Base-by-base conservation (phyloP, 2,329 filamentous ascomycete genomes). In the Paracamarosporium sp. region DNA sequence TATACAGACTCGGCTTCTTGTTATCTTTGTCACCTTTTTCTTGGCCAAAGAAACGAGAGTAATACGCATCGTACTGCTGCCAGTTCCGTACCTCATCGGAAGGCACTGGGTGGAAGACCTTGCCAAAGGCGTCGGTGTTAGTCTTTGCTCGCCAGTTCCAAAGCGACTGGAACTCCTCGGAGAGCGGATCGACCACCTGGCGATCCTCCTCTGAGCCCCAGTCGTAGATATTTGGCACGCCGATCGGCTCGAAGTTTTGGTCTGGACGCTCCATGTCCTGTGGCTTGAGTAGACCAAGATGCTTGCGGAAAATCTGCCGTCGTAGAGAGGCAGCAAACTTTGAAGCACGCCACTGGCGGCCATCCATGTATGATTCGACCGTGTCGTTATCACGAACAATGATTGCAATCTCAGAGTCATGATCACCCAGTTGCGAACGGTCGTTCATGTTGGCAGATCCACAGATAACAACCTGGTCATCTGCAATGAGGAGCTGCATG, bases 361-460 rank as follows among this genome's bases (percentile, higher is more conserved):
- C 91, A 61, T 89, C 84, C 91, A 97, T 96, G 59, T 76, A 79
- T 17, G 88, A 89, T 13, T 90, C 85, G 15, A 96, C 80, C 1
- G 87, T 80, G 1, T 88, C 86, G 1, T 87, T 85, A 72, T 96
- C 92, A 73, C 95, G 90, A 69, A 97, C 91, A 56, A 96, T 84
- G 62, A 96, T 90, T n/a, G 92, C 92, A 54, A 97, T 92, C 74
- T 97, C 93, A 1, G 88, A 92, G 78, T 96, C 93, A 76, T 95
- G 92, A 56, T 86, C 84, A 33, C 92, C 92, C 4, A 96, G 85
- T 79, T 97, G 91, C 3, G 90, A 93, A 54, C 86, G 82, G 66
- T 88, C 88, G 66, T 90, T 90, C 67, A 90, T 80, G 66, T 90
- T 90, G 24, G 87, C 86, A 53, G 85, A 92, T 61, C 93, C 92